A percentile compares a stretch with the other conserved stretches of the same genome.
phyloP scores from a whole-genome alignment of 1,284 basidiomycete genomes.

The Moniliella sp. region DNA sequence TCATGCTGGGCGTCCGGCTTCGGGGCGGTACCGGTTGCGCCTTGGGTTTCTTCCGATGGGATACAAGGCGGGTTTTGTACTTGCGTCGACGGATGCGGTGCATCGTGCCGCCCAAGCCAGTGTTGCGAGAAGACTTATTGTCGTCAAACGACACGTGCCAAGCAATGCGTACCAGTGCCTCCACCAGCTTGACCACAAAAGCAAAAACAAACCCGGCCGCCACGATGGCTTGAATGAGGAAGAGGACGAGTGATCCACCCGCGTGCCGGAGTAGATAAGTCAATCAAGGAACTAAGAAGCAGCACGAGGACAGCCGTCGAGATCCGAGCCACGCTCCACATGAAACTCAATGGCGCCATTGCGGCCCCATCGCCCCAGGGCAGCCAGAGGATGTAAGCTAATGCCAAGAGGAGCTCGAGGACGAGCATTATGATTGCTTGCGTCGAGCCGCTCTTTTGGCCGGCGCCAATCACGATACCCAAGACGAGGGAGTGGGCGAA shows the following conservation, averaged over 20 bases:
- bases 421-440: slow-evolving; percentile 60
- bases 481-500: slow-evolving; percentile 60
- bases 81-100: slow-evolving; percentile 11
- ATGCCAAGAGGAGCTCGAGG: slow-evolving; percentile 34
- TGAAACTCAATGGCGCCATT: slow-evolving; percentile 78
- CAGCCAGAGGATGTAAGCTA: slow-evolving; percentile 43
- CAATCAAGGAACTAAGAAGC: slow-evolving; percentile 62
- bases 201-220: slow-evolving; percentile 60
- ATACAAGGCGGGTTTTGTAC: slow-evolving; percentile 10
- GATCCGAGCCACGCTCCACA: slow-evolving; percentile 70
- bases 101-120: slow-evolving; percentile 17
- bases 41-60: no score
- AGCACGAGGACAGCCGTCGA: slow-evolving; percentile 77
- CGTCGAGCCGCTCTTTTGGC: slow-evolving; percentile 64
- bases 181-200: slow-evolving; percentile 60
- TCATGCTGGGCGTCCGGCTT: not conserved
- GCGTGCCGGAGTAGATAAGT: slow-evolving; percentile 7
- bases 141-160: slow-evolving; percentile 64
- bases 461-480: slow-evolving; percentile 63
- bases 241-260: slow-evolving; percentile 74
- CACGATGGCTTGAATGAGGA: slow-evolving; percentile 63
- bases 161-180: slow-evolving; percentile 57
- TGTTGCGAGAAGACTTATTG: slow-evolving; percentile 8
- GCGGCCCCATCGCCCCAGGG: slow-evolving; percentile 88
- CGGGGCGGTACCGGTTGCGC: not conserved